Percentiles rank a stretch among this genome's conserved stretches.
Conservation (phyloP, 352 stramenopile species). For the Globisporangium camurandrum region DNA sequence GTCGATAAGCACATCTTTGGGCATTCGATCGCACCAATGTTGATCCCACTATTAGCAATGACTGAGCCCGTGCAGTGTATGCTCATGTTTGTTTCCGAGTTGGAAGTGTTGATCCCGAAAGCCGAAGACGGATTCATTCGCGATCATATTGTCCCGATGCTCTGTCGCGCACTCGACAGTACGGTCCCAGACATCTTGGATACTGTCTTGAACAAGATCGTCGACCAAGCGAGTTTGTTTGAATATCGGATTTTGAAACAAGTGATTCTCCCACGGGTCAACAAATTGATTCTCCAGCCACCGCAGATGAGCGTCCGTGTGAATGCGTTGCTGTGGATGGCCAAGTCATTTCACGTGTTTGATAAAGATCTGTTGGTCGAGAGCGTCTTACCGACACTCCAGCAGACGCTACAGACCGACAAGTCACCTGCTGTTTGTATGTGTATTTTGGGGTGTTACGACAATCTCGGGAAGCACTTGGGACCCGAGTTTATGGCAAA, state of each 20-base stretch:
- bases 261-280: constrained; percentile 78
- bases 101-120: constrained; percentile 78
- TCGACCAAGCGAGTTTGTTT: constrained; percentile 80
- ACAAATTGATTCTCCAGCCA: constrained; percentile 80
- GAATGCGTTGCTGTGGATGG: constrained; percentile 80
- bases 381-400: constrained; percentile 69
- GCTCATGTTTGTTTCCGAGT: constrained; percentile 86
- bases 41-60: constrained; percentile 73
- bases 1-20: constrained; percentile 80
- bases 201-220: constrained; percentile 85
- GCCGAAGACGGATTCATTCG: constrained; percentile 84
- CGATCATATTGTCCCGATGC: constrained; percentile 85
- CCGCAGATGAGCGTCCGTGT: constrained; percentile 79
- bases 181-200: constrained; percentile 83
- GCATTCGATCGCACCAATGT: constrained; percentile 73
- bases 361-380: constrained; percentile 84
- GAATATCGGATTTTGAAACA: constrained; percentile 87
- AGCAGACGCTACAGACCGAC: constrained; percentile 66
- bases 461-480: constrained; percentile 84
- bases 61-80: constrained; percentile 85
- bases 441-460: constrained; percentile 84
- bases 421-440: constrained; percentile 82
- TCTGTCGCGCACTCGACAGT: constrained; percentile 75
- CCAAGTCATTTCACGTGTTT: constrained; percentile 86
- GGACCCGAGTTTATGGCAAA: constrained; percentile 78